Conservation (phyloP, 2,329 filamentous ascomycete species). For the Beauveria australis region DNA sequence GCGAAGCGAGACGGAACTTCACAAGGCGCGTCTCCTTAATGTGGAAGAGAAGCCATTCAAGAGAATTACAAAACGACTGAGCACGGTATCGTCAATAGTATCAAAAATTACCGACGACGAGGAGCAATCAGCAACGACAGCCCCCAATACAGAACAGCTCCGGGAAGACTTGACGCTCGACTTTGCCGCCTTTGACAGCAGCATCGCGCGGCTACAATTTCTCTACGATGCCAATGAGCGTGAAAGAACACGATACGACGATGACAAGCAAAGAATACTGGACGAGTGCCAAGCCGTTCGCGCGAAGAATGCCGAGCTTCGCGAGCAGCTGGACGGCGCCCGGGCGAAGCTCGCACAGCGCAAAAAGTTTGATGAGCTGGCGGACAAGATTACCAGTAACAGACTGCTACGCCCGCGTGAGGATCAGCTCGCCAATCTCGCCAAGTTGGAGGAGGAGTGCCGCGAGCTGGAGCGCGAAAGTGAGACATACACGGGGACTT, state of each 20-base stretch:
- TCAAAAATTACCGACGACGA: conserved; percentile 17
- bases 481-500: conserved; percentile 70
- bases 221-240: conserved; percentile 72
- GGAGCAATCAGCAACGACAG: conserved; percentile 30
- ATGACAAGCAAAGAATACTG: conserved; percentile 71
- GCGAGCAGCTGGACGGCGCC: conserved; percentile 67
- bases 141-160: conserved; percentile 54
- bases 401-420: conserved; percentile 72
- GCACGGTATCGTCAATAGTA: conserved; percentile 58
- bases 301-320: conserved; percentile 63
- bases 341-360: conserved; percentile 67
- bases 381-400: conserved; percentile 79
- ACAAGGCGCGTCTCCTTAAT: conserved; percentile 77
- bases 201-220: conserved; percentile 80
- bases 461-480: conserved; percentile 79
- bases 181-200: conserved; percentile 80
- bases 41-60: conserved; percentile 92
- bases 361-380: conserved; percentile 80
- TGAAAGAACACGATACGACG: conserved; percentile 76
- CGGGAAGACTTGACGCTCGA: conserved; percentile 80
- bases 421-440: conserved; percentile 69
- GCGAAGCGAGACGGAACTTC: conserved; percentile 72
- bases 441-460: conserved; percentile 82
- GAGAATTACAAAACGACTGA: conserved; percentile 74
- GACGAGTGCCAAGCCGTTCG: conserved; percentile 70